phyloP scores from a whole-genome alignment of 2,329 filamentous ascomycete genomes.

The Calonectria crousiana region DNA sequence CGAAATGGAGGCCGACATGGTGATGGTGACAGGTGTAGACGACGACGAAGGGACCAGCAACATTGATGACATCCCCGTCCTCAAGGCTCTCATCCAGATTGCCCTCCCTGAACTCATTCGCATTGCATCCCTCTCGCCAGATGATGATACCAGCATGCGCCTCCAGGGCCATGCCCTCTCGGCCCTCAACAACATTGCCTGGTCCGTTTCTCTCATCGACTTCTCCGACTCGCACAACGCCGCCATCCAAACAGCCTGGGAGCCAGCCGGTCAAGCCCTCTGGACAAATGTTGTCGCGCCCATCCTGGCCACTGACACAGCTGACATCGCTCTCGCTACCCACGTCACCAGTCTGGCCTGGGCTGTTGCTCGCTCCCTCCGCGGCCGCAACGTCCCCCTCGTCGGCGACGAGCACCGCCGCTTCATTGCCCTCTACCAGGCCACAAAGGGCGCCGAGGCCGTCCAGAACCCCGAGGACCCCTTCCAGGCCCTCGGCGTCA shows the following conservation, averaged over 20 bases:
- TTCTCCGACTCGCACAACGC: slow-evolving; percentile 67
- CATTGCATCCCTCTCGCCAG: slow-evolving; percentile 56
- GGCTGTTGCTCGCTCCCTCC: slow-evolving; percentile 70
- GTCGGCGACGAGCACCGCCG: slow-evolving; percentile 68
- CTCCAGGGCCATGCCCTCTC: slow-evolving; percentile 68
- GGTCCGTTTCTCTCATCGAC: slow-evolving; percentile 73
- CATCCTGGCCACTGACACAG: slow-evolving; percentile 71
- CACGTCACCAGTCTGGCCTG: slow-evolving; percentile 75
- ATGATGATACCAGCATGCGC: slow-evolving; percentile 55
- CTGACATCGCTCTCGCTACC: slow-evolving; percentile 71
- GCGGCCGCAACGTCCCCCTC: slow-evolving; percentile 60
- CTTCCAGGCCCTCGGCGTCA: slow-evolving; percentile 73
- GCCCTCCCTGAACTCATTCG: slow-evolving; percentile 60
- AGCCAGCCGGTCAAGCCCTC: slow-evolving; percentile 63
- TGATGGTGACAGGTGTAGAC: slow-evolving; percentile 67
- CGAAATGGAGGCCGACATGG: slow-evolving; percentile 74
- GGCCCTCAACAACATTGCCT: slow-evolving; percentile 75
- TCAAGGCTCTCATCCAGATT: slow-evolving; percentile 56
- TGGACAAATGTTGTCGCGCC: slow-evolving; percentile 69
- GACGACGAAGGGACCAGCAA: slow-evolving; percentile 53
- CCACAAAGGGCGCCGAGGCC: slow-evolving; percentile 57
- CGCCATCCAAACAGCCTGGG: slow-evolving; percentile 66
- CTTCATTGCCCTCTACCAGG: slow-evolving; percentile 75
- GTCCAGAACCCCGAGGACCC: slow-evolving; percentile 59
- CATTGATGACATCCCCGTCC: slow-evolving; percentile 66